Evolutionary conservation across 768 basidiomycete species (phyloP), one percentile per base, ranked within the genome.

Genomic region (Rhizopogon rudus): DNA sequence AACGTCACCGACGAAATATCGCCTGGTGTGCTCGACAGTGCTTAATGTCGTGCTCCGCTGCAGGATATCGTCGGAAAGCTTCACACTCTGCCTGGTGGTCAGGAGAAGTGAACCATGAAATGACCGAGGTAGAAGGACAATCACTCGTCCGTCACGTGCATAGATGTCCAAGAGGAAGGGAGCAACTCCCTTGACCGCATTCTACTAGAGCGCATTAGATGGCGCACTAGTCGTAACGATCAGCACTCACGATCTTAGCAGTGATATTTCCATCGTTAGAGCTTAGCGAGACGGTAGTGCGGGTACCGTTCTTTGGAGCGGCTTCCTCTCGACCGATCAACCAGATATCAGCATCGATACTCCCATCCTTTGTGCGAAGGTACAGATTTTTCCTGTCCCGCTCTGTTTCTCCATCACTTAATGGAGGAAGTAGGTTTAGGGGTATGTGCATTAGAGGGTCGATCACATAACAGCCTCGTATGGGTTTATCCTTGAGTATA

Each of bases 1-100:
- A 39, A 74, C 69, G 40, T 76, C 74, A 12, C 77, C 77, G n/a
- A 78, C 61, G 59, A 78, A 77, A 56, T 72, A 73, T n/a, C 68
- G 67, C 25, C 64, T 65, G 16, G 65, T 70, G 20, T 59, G 40
- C 22, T 72, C 63, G 4, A 62, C 65, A 45, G 73, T 73, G 16
- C 65, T 65, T 53, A 75, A 71, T 0, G 63, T 69, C 8, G 69
- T 74, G 40, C 73, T 61, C 20, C 63, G 54, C 42, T 57, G 52
- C 37, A 59, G 57, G 37, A 78, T 56, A 6, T 58, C 65, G 46
- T 71, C 67, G 2, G 75, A 75, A 60, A 74, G 65, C 44, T 65
- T 68, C 22, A 68, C 60, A 20, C 51, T 41, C 37, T 65, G 60
- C n/a, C 59, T 60, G 39, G 71, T 63, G 39, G 63, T 66, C 49